phyloP scores from a whole-genome alignment of 139 green algal species.

The Spirogloea muscicola region DNA sequence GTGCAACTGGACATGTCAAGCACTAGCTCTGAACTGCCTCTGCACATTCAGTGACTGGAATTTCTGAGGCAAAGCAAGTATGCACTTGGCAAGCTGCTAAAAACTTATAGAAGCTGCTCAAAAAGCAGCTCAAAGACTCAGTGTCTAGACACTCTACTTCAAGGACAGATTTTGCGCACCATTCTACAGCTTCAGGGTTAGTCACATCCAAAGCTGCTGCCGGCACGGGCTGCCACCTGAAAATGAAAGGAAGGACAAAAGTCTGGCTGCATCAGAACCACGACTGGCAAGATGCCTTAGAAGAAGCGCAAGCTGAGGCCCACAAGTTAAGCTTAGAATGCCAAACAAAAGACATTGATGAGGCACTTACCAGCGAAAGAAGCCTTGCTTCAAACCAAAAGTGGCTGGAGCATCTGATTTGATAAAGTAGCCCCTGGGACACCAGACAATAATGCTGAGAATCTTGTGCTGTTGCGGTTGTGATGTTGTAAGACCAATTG shows the following conservation, averaged over 20 bases:
- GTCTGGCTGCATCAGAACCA: neutral
- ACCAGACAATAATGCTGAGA: no score
- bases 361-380: constrained; percentile 36
- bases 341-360: constrained; percentile 16
- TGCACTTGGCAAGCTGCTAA: constrained; percentile 2
- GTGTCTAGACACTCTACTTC: neutral
- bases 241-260: constrained; percentile 3
- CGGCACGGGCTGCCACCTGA: constrained; percentile 55
- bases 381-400: constrained; percentile 46
- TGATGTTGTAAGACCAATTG: no score
- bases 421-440: constrained; percentile 62
- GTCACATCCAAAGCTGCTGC: constrained; percentile 65
- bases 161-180: constrained; percentile 30
- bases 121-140: neutral
- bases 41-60: neutral
- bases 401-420: constrained; percentile 19
- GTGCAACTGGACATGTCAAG: neutral
- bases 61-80: no score
- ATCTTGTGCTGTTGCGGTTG: no score
- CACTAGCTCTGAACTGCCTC: neutral
- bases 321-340: neutral
- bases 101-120: neutral
- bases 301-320: neutral
- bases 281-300: neutral
- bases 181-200: constrained; percentile 62